These are phyloP conservation scores for Plantago elongata DNA, from an alignment of 257 asterid genomes.

Conservation along the genomic window DNA sequence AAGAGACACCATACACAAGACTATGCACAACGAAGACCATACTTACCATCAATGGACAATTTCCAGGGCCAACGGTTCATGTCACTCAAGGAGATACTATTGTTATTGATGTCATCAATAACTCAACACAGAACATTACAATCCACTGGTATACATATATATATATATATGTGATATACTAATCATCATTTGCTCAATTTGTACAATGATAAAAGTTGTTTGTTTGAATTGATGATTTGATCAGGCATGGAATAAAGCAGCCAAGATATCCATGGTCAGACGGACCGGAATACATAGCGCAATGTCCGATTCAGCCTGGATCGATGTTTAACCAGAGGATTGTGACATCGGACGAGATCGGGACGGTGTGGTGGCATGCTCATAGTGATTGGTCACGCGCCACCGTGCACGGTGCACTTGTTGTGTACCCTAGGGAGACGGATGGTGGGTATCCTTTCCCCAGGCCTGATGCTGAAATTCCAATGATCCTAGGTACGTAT, in stretches of 20 bases:
- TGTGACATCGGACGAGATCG: constrained; percentile 34
- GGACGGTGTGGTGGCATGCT: constrained; percentile 63
- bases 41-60: constrained; percentile 39
- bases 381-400: constrained; percentile 49
- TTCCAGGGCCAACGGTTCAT: constrained; percentile 43
- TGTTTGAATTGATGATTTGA: not conserved
- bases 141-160: constrained; percentile 34
- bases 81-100: constrained; percentile 33
- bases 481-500: constrained; percentile 35
- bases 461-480: constrained; percentile 32
- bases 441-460: constrained; percentile 33
- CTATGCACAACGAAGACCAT: constrained; percentile 35
- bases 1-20: constrained; percentile 26
- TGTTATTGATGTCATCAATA: constrained; percentile 29
- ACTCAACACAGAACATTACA: constrained; percentile 28
- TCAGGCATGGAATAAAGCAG: constrained; percentile 55
- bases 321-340: constrained; percentile 32
- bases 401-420: constrained; percentile 43
- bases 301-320: constrained; percentile 44
- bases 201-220: too few relatives aligned
- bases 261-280: constrained; percentile 56
- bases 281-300: constrained; percentile 42
- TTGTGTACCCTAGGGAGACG: constrained; percentile 23
- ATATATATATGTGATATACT: too few relatives aligned
- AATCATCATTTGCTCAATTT: too few relatives aligned